Evolutionary conservation across 192 early-diverging fungal species (phyloP), one percentile per base, ranked within the genome.

Genomic region (Bifiguratus adelaidae): DNA sequence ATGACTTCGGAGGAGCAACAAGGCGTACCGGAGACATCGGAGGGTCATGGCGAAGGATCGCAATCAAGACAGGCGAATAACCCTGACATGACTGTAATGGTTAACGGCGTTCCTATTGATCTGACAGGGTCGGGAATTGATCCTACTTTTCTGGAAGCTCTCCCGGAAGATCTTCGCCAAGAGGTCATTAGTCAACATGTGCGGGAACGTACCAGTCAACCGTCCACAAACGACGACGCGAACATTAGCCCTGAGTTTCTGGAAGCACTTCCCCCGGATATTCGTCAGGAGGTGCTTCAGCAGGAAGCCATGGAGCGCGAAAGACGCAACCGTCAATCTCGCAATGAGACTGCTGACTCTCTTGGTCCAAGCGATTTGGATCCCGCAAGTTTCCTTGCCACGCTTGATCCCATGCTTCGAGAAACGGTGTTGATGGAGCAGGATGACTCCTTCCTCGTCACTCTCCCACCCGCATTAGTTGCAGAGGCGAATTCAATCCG

Each of bases 41-140:
- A 12, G 1, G 45, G 20, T 45, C 34, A 50, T 15, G 4, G 4
- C 32, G n/a, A 33, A 21, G 16, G 4, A 4, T 21, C 6, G 5
- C 37, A 4, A 21, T 38, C 37, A 21, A 38, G 7, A 38, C 37
- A 15, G 37, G 22, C 16, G n/a, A 33, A 8, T 9, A 33, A n/a
- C 32, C 32, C 32, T n/a, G n/a, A 33, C 16, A 38, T 38, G 12
- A 73, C 73, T 19, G 74, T 95, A 0, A 81, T 66, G 30, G 74
- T 99, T 27, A 74, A 86, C 55, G 95, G 93, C 2, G 68, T 76
- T 28, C 48, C 70, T 50, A 70, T 94, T 0, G 93, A 99, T 47
- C 91, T 99, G 29, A 86, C 91, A 0, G 90, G 89, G 16, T 86
- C 85, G 15, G 95, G 90, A 7, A 99, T 99, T 33, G 95, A 99